Conservation (phyloP, 2,329 filamentous ascomycete genomes). For the Microsporum audouinii region DNA sequence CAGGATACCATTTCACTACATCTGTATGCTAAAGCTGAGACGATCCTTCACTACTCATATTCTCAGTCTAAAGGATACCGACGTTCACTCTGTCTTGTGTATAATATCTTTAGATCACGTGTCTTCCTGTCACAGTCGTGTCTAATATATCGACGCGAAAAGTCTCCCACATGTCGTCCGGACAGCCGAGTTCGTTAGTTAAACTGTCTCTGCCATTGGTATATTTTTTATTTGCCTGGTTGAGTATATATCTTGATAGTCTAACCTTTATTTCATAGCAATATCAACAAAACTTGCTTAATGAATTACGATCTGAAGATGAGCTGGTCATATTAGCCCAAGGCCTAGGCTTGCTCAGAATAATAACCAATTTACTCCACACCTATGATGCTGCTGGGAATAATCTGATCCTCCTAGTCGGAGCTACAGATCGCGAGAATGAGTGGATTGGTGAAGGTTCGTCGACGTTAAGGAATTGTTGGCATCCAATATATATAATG, state of each 20-base stretch:
- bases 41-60: not conserved
- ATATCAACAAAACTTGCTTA: constrained; percentile 94
- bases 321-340: constrained; percentile 84
- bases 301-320: constrained; percentile 80
- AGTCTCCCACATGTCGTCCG: constrained; percentile 11
- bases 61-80: not conserved
- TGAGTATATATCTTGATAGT: not conserved
- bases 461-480: constrained; percentile 5
- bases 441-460: constrained; percentile 79
- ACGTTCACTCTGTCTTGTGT: too few species aligned
- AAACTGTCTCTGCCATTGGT: constrained; percentile 54
- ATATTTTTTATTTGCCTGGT: constrained; percentile 14
- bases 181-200: constrained; percentile 26
- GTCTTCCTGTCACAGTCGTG: constrained; percentile 6
- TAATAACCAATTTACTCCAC: constrained; percentile 92
- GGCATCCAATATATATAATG: not conserved
- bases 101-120: constrained; percentile 5
- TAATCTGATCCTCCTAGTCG: constrained; percentile 79
- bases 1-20: not conserved
- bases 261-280: constrained; percentile 34
- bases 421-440: constrained; percentile 86
- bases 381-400: constrained; percentile 93
- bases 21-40: too few species aligned
- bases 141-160: not conserved
- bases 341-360: constrained; percentile 79